These are phyloP conservation scores for Sporothrix euskadiensis DNA, from an alignment of 2,329 filamentous ascomycete species.

Conservation along the genomic window DNA sequence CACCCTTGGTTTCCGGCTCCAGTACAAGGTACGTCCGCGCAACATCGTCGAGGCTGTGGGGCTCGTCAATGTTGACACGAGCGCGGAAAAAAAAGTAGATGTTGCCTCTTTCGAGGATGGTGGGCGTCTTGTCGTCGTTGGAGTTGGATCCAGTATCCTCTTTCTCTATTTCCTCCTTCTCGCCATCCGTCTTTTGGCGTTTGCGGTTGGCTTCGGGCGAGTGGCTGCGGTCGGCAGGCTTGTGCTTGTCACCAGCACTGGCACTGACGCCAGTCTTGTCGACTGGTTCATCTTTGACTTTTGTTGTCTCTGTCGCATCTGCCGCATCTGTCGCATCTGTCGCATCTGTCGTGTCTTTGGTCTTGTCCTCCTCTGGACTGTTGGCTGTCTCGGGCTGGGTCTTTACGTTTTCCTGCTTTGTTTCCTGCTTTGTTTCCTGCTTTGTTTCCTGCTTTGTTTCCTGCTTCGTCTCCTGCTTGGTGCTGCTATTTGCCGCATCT, in stretches of 20 bases:
- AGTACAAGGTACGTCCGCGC: conserved; percentile 78
- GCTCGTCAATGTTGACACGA: conserved; percentile 71
- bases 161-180: neutral
- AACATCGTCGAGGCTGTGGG: conserved; percentile 69
- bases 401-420: neutral
- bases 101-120: conserved; percentile 79
- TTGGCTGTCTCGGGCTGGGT: neutral
- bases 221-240: conserved; percentile 1
- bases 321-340: neutral
- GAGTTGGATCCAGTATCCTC: neutral
- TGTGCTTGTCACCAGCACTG: conserved; percentile 19
- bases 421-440: neutral
- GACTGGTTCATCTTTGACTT: neutral
- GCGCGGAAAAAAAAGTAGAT: conserved; percentile 89
- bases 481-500: neutral
- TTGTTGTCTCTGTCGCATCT: too few species aligned
- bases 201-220: conserved; percentile 14
- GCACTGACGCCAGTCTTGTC: neutral
- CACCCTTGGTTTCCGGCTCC: conserved; percentile 60
- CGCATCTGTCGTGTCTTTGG: neutral
- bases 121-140: conserved; percentile 42
- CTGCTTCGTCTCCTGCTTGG: neutral
- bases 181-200: neutral
- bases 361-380: neutral
- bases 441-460: too few species aligned